Conservation (phyloP, 2,329 filamentous ascomycete genomes). For the Emmonsia crescens region DNA sequence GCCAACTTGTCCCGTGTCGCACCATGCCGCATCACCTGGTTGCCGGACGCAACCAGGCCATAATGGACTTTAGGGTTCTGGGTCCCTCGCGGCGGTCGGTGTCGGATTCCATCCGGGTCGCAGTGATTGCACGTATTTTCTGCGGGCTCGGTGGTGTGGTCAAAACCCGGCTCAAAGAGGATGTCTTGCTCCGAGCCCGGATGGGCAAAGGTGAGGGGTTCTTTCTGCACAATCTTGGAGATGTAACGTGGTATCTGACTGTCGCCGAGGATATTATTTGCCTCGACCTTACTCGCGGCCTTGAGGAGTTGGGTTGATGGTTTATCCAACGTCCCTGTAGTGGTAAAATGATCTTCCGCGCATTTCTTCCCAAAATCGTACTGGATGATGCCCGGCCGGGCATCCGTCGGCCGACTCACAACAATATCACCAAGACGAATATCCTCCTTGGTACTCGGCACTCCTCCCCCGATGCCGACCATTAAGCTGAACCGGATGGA, state of each 20-base stretch:
- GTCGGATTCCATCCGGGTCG: background rate
- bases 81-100: background rate
- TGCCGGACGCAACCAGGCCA: slow-evolving; percentile 18
- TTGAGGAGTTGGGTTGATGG: slow-evolving; percentile 13
- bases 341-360: slow-evolving; percentile 3
- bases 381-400: slow-evolving; percentile 10
- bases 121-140: background rate
- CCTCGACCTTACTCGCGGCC: slow-evolving; percentile 14
- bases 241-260: slow-evolving; percentile 10
- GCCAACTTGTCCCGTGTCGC: slow-evolving; percentile 8
- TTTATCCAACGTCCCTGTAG: slow-evolving; percentile 9
- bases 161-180: slow-evolving; percentile 16
- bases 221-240: slow-evolving; percentile 14
- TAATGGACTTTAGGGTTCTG: slow-evolving; percentile 14
- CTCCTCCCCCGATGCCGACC: slow-evolving; percentile 18
- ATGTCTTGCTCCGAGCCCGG: slow-evolving; percentile 12
- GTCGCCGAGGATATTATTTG: slow-evolving; percentile 12
- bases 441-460: slow-evolving; percentile 11
- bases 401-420: slow-evolving; percentile 1
- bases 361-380: slow-evolving; percentile 12
- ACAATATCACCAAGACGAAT: slow-evolving; percentile 18
- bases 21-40: slow-evolving; percentile 17
- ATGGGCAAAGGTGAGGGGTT: slow-evolving; percentile 7
- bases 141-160: slow-evolving; percentile 6
- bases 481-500: slow-evolving; percentile 14